Evolutionary conservation across 2,329 filamentous ascomycete species (phyloP), one percentile per base, ranked within the genome.

Genomic region (Aspergillus arachidicola): DNA sequence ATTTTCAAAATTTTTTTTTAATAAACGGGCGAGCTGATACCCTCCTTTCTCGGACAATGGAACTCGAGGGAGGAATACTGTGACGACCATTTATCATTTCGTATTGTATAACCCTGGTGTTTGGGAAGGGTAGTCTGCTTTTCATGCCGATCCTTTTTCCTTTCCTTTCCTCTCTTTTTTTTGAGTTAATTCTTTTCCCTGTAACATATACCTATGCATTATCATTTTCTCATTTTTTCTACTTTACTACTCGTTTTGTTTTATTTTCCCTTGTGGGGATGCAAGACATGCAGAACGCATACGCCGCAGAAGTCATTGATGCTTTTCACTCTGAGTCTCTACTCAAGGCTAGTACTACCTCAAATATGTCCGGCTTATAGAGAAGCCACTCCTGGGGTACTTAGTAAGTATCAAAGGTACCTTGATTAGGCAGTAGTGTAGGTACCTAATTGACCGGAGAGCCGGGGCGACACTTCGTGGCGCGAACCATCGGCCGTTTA

Each of bases 21-120:
- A 64, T 64, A 64, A 59, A 67, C 59, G 64, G 69, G 64, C 66
- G 58, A 67, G 64, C 64, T 70, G 64, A 71, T 70, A 70, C 69
- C 69, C 69, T 66, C 68, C 58, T 63, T 65, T 63, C 57, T 68
- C 61, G 63, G 63, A 64, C 61, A 66, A 62, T 64, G 62, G 57
- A 59, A 57, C 57, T 63, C 53, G 62, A 64, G 64, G 63, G 60
- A 66, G 63, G 61, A 59, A 60, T 62, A 61, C 58, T 70, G 65
- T 66, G 67, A 69, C 54, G 65, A 69, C 60, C 57, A 66, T 66
- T 64, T 65, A 58, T 62, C 57, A 53, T 60, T 60, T 58, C 56
- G 57, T 63, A 61, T 58, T 69, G 63, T 69, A 66, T 64, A 67
- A 64, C 59, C 55, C 56, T 45, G 65, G 68, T 69, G 64, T 68